A percentile compares a stretch with the other conserved stretches of the same genome.
Evolutionary conservation across 2,329 filamentous ascomycete species (phyloP).

Genomic region (Elsinoe australis): DNA sequence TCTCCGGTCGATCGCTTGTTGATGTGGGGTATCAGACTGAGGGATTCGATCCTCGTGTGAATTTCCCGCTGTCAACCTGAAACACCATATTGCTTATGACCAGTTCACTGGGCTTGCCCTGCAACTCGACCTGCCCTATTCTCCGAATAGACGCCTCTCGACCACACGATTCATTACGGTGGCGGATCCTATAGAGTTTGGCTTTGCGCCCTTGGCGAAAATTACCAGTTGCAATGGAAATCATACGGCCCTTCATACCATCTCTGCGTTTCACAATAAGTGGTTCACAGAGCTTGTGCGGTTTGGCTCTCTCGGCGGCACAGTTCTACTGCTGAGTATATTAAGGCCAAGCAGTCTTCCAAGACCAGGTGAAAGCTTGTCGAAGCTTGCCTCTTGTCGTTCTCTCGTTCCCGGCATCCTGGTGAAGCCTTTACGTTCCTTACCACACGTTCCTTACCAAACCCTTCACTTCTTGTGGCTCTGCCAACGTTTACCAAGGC

Average conservation of each 20-base stretch:
- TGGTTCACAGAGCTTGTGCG: constrained; percentile 1
- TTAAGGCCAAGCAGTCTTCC: constrained; percentile 4
- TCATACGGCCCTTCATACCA: constrained; percentile 6
- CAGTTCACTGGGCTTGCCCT: constrained; percentile 4
- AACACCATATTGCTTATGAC: constrained; percentile 8
- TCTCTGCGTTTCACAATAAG: constrained; percentile 13
- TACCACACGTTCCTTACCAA: constrained; percentile 13
- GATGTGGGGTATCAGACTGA: constrained; percentile 7
- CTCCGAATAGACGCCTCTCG: constrained; percentile 7
- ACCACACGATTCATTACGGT: constrained; percentile 8
- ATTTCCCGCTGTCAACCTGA: constrained; percentile 13
- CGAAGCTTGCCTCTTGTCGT: constrained; percentile 8
- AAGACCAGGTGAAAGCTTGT: constrained; percentile 4
- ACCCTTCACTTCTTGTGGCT: background rate
- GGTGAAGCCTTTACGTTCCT: constrained; percentile 13
- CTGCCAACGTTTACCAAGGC: background rate
- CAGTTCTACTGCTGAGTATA: constrained; percentile 8
- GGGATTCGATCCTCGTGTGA: constrained; percentile 1
- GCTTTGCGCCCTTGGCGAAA: background rate
- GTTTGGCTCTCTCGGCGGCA: constrained; percentile 5
- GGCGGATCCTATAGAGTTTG: constrained; percentile 5
- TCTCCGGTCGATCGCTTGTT: constrained; percentile 7
- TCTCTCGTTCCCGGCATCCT: constrained; percentile 9
- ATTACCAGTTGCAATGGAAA: constrained; percentile 2
- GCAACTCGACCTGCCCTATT: constrained; percentile 2